These are phyloP conservation scores for Solanum phureja DNA, from an alignment of 257 asterid genomes.

Conservation along the genomic window DNA sequence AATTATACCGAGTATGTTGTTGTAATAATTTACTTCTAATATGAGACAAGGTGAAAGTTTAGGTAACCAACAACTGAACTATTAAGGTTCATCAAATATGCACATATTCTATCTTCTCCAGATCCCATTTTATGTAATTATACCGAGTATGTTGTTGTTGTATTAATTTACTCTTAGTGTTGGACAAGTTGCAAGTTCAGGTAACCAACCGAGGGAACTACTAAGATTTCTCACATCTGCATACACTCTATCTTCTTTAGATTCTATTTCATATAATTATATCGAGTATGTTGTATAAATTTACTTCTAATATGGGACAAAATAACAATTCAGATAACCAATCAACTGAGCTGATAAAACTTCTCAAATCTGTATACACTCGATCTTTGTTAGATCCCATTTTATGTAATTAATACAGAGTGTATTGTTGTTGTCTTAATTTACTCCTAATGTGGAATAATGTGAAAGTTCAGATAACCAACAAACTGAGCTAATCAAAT, in stretches of 20 bases:
- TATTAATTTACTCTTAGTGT: too few species aligned
- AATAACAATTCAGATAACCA: neutral
- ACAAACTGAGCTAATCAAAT: neutral
- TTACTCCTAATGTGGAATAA: neutral
- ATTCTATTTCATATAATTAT: too few species aligned
- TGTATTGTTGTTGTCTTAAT: neutral
- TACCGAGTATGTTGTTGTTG: neutral
- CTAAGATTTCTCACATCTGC: too few species aligned
- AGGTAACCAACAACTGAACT: neutral
- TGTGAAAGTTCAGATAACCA: neutral
- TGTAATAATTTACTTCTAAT: too few species aligned
- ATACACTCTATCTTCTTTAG: too few species aligned
- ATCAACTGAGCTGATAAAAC: neutral
- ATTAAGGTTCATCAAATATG: neutral
- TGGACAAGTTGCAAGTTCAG: too few species aligned
- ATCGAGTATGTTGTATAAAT: too few species aligned
- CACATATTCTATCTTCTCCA: accelerated
- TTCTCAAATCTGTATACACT: neutral
- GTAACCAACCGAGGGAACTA: neutral
- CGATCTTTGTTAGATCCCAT: neutral
- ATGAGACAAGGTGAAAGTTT: too few species aligned
- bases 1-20: too few species aligned
- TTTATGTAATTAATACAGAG: neutral
- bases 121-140: neutral
- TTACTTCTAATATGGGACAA: too few species aligned